Evolutionary conservation across 148 eudicot species (phyloP).

Genomic region (Rhododendron williamsianum): DNA sequence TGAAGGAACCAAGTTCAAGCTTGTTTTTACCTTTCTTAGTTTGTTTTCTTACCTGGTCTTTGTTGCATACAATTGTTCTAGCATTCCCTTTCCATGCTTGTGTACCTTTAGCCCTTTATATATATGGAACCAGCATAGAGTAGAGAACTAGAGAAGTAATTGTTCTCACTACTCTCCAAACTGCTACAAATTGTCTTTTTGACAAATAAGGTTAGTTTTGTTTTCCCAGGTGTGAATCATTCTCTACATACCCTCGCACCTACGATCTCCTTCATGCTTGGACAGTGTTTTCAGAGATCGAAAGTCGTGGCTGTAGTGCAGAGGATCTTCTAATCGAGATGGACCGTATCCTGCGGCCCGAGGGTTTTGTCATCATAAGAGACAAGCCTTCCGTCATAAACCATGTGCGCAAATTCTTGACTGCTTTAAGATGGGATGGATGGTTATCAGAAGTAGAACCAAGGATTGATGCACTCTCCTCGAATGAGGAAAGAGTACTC

Average conservation of each 20-base stretch:
- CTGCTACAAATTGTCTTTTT: not conserved
- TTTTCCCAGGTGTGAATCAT: slow-evolving; percentile 65
- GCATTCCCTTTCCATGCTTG: not conserved
- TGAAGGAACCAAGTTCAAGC: not conserved
- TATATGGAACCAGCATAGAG: not conserved
- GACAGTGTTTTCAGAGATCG: slow-evolving; percentile 54
- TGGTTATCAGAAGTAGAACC: slow-evolving; percentile 70
- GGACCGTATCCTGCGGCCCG: slow-evolving; percentile 66
- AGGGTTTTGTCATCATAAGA: slow-evolving; percentile 62
- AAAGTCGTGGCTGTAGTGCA: slow-evolving; percentile 49
- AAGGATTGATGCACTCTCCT: slow-evolving; percentile 53
- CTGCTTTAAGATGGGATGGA: slow-evolving; percentile 48
- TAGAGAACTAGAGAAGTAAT: not conserved
- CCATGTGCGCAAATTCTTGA: slow-evolving; percentile 34
- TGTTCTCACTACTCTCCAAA: not conserved
- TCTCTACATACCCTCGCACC: slow-evolving; percentile 77
- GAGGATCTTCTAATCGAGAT: slow-evolving; percentile 72
- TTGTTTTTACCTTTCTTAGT: not conserved
- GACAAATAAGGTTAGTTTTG: not conserved
- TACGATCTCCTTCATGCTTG: slow-evolving; percentile 76
- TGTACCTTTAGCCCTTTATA: not conserved
- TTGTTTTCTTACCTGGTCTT: not conserved
- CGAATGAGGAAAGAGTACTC: slow-evolving; percentile 56
- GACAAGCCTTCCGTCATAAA: slow-evolving; percentile 44
- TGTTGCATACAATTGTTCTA: not conserved